Evolutionary conservation across 2,329 filamentous ascomycete species (phyloP).

Genomic region (Talaromyces funiculosus): DNA sequence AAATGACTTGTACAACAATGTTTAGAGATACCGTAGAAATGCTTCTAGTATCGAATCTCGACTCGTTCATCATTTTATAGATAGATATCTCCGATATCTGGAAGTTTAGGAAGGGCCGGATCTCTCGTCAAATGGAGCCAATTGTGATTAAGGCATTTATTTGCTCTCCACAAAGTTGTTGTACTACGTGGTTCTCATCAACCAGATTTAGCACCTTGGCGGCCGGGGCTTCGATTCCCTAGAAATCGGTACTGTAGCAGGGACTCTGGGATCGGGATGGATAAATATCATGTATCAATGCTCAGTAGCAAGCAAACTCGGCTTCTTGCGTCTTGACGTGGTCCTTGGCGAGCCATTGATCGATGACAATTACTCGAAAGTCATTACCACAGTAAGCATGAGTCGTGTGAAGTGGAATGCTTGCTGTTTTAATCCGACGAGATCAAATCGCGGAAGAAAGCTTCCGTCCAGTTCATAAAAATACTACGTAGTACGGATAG

Average conservation of each 20-base stretch:
- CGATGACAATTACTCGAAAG: neutral
- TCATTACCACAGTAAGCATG: neutral
- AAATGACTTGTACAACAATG: neutral
- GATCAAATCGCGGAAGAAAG: too few species aligned
- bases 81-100: neutral
- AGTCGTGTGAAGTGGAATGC: too few species aligned
- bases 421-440: too few species aligned
- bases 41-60: neutral
- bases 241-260: neutral
- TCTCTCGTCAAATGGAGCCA: neutral
- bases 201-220: neutral
- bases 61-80: neutral
- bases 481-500: too few species aligned
- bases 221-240: neutral
- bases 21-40: neutral
- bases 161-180: neutral
- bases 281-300: neutral
- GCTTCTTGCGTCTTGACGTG: neutral
- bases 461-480: too few species aligned
- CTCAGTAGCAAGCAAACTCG: neutral
- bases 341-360: neutral
- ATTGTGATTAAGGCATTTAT: neutral
- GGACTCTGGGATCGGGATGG: neutral
- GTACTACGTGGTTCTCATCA: neutral
- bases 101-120: neutral